phyloP scores from a whole-genome alignment of 805 yeast genomes.

The Sugiyamaella marilandica region DNA sequence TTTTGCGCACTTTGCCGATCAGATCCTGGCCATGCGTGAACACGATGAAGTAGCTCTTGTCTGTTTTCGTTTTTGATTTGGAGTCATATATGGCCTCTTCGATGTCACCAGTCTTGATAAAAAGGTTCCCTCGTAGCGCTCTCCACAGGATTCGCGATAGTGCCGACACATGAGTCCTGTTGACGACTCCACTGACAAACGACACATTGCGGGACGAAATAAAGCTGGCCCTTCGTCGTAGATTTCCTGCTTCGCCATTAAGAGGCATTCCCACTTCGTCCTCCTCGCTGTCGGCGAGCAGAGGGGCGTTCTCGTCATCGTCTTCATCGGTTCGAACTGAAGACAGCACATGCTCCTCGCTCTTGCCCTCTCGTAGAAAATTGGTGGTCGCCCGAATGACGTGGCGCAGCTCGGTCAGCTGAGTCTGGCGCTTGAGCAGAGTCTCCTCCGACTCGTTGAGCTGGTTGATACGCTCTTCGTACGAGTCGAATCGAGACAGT shows the following conservation, averaged over 20 bases:
- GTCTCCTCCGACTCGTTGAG: constrained; percentile 64
- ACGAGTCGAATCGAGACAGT: constrained; percentile 52
- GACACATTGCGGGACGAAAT: constrained; percentile 32
- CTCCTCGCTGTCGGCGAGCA: constrained; percentile 37
- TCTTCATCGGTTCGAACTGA: constrained; percentile 14
- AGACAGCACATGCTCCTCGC: constrained; percentile 28
- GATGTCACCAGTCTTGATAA: constrained; percentile 67
- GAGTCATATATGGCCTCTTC: constrained; percentile 63
- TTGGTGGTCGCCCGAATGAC: constrained; percentile 46
- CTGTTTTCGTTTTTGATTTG: constrained; percentile 50
- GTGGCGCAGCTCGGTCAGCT: constrained; percentile 65
- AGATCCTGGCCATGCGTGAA: constrained; percentile 87
- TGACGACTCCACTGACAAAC: constrained; percentile 77
- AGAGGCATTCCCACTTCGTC: constrained; percentile 2
- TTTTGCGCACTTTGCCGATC: constrained; percentile 65
- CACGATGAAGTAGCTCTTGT: constrained; percentile 78
- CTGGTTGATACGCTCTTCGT: constrained; percentile 72
- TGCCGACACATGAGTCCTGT: constrained; percentile 60
- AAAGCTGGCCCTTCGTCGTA: not conserved
- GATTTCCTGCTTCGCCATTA: not conserved
- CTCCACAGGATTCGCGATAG: constrained; percentile 88
- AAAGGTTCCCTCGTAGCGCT: constrained; percentile 86
- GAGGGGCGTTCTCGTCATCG: constrained; percentile 35
- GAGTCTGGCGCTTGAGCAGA: constrained; percentile 57
- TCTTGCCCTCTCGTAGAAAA: constrained; percentile 41